Percentiles rank a stretch among this genome's conserved stretches.
These are phyloP conservation scores for Margaritispora aquatica DNA, from an alignment of 495 filamentous ascomycete genomes.

Conservation along the genomic window DNA sequence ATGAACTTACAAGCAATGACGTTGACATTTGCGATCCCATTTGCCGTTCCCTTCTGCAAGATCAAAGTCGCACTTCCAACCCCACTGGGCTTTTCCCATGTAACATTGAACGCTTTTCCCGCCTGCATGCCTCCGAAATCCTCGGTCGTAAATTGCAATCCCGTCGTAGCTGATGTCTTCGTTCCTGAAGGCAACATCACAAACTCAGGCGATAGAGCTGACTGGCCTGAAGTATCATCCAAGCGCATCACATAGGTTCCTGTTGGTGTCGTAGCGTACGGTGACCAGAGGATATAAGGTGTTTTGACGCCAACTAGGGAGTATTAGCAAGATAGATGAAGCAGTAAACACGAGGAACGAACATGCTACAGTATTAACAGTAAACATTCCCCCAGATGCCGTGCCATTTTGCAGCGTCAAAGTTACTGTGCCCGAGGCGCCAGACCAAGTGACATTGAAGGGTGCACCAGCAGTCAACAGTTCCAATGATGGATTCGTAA, in stretches of 20 bases:
- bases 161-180: neutral
- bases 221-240: neutral
- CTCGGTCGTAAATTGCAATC: neutral
- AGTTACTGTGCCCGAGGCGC: neutral
- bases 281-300: neutral
- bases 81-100: neutral
- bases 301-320: neutral
- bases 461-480: neutral
- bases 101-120: neutral
- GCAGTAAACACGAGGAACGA: neutral
- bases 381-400: neutral
- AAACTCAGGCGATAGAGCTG: neutral
- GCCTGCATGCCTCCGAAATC: neutral
- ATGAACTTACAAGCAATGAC: neutral
- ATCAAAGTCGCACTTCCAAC: neutral
- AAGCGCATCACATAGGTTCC: neutral
- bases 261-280: conserved; percentile 1
- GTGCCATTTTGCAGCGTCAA: neutral
- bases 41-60: neutral
- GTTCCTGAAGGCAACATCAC: neutral
- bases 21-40: neutral
- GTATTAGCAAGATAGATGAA: neutral
- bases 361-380: neutral
- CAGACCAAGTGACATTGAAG: conserved; percentile 3
- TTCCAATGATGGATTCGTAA: neutral